These are phyloP conservation scores for Phyllosticta ampelicida DNA, from an alignment of 2,329 filamentous ascomycete genomes.

Conservation along the genomic window DNA sequence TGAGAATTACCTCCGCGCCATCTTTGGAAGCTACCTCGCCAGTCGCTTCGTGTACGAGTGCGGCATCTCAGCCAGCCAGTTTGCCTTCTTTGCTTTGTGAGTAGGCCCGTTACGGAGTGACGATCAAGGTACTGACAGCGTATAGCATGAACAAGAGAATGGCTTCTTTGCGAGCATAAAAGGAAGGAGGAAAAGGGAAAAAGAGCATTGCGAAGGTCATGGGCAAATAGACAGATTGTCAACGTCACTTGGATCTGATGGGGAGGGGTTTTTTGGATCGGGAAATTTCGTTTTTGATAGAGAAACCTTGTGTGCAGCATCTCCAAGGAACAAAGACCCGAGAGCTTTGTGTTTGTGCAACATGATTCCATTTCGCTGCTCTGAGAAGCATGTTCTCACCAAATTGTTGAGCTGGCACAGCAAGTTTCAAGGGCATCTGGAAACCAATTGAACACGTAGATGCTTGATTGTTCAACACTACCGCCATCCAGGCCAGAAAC, in stretches of 20 bases:
- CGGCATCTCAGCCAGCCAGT: slow-evolving; percentile 84
- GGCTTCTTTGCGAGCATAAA: slow-evolving; percentile 3
- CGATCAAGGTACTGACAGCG: background rate
- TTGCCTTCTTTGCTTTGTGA: slow-evolving; percentile 89
- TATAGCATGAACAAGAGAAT: slow-evolving; percentile 9
- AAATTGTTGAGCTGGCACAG: too few relatives aligned
- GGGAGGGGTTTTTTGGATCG: too few relatives aligned
- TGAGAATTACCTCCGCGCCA: slow-evolving; percentile 81
- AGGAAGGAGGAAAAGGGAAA: background rate
- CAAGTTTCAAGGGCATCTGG: too few relatives aligned
- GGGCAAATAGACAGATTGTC: too few relatives aligned
- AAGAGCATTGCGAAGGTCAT: background rate
- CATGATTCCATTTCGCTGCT: too few relatives aligned
- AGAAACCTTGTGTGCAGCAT: too few relatives aligned
- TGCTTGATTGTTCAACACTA: background rate
- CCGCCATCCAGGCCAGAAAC: background rate
- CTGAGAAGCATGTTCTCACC: too few relatives aligned
- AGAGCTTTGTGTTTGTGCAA: too few relatives aligned
- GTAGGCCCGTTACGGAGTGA: background rate
- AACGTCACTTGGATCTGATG: too few relatives aligned
- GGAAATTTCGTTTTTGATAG: too few relatives aligned
- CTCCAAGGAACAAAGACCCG: too few relatives aligned
- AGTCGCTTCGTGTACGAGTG: slow-evolving; percentile 95
- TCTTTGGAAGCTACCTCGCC: slow-evolving; percentile 92
- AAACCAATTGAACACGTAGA: too few relatives aligned